phyloP scores from a whole-genome alignment of 1,284 basidiomycete genomes.

The Ustilago trichophora region DNA sequence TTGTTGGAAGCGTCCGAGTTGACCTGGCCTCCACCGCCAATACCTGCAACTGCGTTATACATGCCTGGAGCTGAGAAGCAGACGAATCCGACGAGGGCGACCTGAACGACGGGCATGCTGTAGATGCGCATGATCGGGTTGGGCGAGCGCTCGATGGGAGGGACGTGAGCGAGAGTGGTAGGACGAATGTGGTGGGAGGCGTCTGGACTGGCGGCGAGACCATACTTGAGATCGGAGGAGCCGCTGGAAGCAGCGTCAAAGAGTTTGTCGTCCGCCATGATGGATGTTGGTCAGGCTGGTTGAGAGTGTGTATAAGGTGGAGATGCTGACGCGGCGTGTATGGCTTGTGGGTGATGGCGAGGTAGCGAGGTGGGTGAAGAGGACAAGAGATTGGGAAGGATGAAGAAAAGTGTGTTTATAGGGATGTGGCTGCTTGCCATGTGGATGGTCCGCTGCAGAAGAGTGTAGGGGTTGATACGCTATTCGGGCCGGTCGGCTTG shows the following conservation, averaged over 20 bases:
- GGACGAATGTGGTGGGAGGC: slow-evolving; percentile 14
- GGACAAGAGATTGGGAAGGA: too few species aligned
- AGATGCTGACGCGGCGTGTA: too few species aligned
- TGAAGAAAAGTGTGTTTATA: too few species aligned
- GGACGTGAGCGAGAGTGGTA: slow-evolving; percentile 15
- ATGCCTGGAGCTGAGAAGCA: slow-evolving; percentile 70
- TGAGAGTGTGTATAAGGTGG: neutral
- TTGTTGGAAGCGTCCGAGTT: slow-evolving; percentile 35
- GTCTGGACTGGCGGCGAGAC: neutral
- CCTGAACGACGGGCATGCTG: slow-evolving; percentile 27
- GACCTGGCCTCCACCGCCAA: slow-evolving; percentile 69
- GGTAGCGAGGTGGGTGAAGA: too few species aligned
- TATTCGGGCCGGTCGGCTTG: too few species aligned
- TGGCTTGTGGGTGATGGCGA: too few species aligned
- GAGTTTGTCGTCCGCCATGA: slow-evolving; percentile 30
- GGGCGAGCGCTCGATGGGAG: slow-evolving; percentile 15
- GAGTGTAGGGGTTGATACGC: neutral
- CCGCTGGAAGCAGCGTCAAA: slow-evolving; percentile 35
- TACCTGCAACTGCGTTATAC: slow-evolving; percentile 71
- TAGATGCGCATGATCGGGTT: slow-evolving; percentile 27
- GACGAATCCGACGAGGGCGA: slow-evolving; percentile 47
- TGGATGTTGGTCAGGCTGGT: neutral
- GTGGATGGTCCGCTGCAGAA: neutral
- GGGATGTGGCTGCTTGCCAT: neutral
- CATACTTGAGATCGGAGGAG: slow-evolving; percentile 19